Base-by-base conservation (phyloP, 768 basidiomycete genomes). In the Serendipita sp. region DNA sequence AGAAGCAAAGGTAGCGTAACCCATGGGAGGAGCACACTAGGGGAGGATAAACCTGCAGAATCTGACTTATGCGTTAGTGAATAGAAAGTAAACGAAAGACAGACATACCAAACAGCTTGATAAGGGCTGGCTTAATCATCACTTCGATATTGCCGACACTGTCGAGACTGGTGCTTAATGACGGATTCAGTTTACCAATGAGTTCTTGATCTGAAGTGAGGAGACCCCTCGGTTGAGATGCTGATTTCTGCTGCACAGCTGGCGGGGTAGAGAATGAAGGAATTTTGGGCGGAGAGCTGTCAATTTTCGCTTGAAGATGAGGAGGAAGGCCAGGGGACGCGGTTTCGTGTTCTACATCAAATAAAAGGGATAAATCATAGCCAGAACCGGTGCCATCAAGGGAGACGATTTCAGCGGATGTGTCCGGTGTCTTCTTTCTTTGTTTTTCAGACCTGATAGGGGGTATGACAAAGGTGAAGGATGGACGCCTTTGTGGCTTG, bases 61-160 rank as follows among this genome's bases (percentile, higher is more conserved):
- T 60, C 56, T 60, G 35, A 10, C 10, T 3, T 10, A 32, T 28
- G 16, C 11, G 35, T 60, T 23, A 60, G 34, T 36, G 7, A 18
- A 51, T 7, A 18, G 48, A 7, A 18, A 5, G 18, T 18, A 51
- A 8, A 51, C 8, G 18, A n/a, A 18, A 51, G 8, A 46, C 11
- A 11, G 11, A 60, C 56, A n/a, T 23, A 60, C 56, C 56, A n/a
- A 60, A 60, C 13, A 60, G 56, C n/a, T 60, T 60, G 56, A 60
- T 36, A 28, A 60, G 34, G 35, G 56, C 23, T 28, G 56, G 56
- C 32, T 35, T 23, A 38, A 60, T 32, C 16, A 30, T n/a, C 28
- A 1, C 35, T 36, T 60, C 56, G 56, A 60, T 60, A n/a, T 10
- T 35, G 35, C 11, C 16, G 16, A n/a, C 35, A n/a, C 23, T 32